A percentile compares a stretch with the other conserved stretches of the same genome.
These are phyloP conservation scores for Wallacemonas sp. DNA, from an alignment of 208 protist species.

Conservation along the genomic window DNA sequence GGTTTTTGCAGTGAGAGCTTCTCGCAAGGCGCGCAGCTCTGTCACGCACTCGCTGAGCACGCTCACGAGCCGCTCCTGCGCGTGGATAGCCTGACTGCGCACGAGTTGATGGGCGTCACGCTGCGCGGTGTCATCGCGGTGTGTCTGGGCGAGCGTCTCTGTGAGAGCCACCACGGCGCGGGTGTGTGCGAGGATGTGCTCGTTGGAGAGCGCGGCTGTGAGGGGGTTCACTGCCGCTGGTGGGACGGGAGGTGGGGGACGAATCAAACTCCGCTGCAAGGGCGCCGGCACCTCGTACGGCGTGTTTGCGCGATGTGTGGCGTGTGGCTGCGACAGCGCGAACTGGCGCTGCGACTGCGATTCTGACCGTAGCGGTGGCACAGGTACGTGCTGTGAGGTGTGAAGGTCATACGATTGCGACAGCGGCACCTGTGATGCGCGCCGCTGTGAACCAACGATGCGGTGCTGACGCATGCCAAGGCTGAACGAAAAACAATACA, in stretches of 20 bases:
- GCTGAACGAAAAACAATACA: slow-evolving; percentile 13
- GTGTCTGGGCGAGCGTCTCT: background rate
- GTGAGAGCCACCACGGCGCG: background rate
- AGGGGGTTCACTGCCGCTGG: background rate
- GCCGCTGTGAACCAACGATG: slow-evolving; percentile 9
- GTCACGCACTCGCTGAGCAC: background rate
- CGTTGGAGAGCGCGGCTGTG: background rate
- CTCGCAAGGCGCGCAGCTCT: background rate
- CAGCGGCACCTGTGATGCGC: background rate
- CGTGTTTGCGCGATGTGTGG: background rate
- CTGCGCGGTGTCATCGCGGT: background rate
- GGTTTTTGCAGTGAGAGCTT: background rate
- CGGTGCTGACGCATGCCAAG: slow-evolving; percentile 7
- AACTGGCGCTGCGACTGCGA: too few species aligned
- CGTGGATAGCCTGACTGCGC: background rate
- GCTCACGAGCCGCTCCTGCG: background rate
- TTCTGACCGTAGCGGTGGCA: too few species aligned
- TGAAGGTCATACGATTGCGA: background rate
- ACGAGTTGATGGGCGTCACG: background rate
- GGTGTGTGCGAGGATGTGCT: background rate
- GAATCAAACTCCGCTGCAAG: background rate
- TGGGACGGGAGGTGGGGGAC: background rate
- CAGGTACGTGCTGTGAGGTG: background rate
- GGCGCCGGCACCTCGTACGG: background rate
- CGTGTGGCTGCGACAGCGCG: background rate